Evolutionary conservation across 2,329 filamentous ascomycete species (phyloP).

Genomic region (Aureobasidium sp.): DNA sequence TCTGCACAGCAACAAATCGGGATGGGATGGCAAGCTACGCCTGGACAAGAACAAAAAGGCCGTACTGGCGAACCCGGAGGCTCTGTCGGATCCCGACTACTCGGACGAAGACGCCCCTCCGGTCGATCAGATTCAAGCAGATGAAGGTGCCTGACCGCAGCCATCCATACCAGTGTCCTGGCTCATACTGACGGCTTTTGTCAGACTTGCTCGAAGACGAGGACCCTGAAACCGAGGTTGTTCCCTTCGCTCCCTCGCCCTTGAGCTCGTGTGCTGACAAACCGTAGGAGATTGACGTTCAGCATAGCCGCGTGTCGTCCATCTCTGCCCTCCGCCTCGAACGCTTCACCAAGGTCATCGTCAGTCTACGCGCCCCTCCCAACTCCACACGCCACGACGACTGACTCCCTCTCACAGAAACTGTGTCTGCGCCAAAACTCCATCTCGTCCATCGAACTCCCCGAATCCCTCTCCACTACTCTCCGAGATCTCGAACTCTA

Average conservation of each 20-base stretch:
- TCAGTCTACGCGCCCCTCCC: background rate
- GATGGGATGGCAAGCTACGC: slow-evolving; percentile 79
- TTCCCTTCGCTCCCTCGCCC: slow-evolving; percentile 39
- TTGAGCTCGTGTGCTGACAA: slow-evolving; percentile 29
- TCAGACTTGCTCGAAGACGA: slow-evolving; percentile 55
- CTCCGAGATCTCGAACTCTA: slow-evolving; percentile 88
- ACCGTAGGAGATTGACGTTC: slow-evolving; percentile 70
- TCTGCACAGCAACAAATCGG: slow-evolving; percentile 31
- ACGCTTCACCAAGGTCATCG: slow-evolving; percentile 59
- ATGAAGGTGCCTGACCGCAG: slow-evolving; percentile 58
- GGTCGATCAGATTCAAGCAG: slow-evolving; percentile 69
- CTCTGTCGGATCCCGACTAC: slow-evolving; percentile 76
- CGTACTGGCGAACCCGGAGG: slow-evolving; percentile 69
- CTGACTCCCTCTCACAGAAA: slow-evolving; percentile 37
- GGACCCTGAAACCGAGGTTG: slow-evolving; percentile 47
- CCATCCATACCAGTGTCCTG: background rate
- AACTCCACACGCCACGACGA: background rate
- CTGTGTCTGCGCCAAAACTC: slow-evolving; percentile 90
- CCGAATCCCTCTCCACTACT: slow-evolving; percentile 57
- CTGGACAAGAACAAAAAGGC: slow-evolving; percentile 65
- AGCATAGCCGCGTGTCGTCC: slow-evolving; percentile 77
- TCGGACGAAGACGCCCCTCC: slow-evolving; percentile 63
- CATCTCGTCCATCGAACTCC: slow-evolving; percentile 72
- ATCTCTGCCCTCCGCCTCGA: slow-evolving; percentile 73
- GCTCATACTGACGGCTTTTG: slow-evolving; percentile 13